Conservation (phyloP, 169 alveolate species). For the Eimeria sp. region DNA sequence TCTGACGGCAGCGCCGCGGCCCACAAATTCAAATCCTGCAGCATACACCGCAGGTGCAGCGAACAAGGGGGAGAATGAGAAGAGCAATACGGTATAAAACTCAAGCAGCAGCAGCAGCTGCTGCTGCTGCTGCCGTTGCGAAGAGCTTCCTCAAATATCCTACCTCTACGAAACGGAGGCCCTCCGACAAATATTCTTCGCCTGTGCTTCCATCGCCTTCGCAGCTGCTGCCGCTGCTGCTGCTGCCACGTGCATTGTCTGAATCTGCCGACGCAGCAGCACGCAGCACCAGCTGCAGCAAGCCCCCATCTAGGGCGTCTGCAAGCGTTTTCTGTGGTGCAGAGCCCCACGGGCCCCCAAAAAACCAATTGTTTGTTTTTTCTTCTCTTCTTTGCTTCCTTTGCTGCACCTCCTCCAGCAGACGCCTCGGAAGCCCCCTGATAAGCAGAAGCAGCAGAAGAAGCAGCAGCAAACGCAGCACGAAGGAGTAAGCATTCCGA, state of each 20-base stretch:
- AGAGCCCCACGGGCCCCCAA: slow-evolving; percentile 1
- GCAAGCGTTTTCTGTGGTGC: background rate
- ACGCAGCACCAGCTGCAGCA: slow-evolving; percentile 60
- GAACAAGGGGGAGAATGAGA: background rate
- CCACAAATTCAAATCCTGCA: slow-evolving; percentile 61
- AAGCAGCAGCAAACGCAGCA: slow-evolving; percentile 12
- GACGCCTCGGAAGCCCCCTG: slow-evolving; percentile 66
- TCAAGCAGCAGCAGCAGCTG: slow-evolving; percentile 24
- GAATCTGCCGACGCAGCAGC: slow-evolving; percentile 35
- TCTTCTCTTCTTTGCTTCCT: slow-evolving; percentile 1
- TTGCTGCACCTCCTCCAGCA: slow-evolving; percentile 49
- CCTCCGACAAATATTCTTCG: slow-evolving; percentile 8
- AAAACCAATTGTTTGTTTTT: background rate
- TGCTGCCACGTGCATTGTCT: background rate
- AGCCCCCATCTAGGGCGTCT: background rate
- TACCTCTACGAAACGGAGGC: slow-evolving; percentile 24
- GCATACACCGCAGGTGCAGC: slow-evolving; percentile 9
- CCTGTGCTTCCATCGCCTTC: background rate
- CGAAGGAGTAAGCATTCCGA: too few relatives aligned
- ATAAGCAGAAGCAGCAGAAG: background rate
- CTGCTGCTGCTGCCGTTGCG: background rate
- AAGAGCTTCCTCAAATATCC: background rate
- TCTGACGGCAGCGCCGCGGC: slow-evolving; percentile 49
- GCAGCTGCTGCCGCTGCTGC: background rate
- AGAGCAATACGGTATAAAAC: background rate